Base-by-base conservation (phyloP, 2,329 filamentous ascomycete species). In the Xylariaceae sp. region DNA sequence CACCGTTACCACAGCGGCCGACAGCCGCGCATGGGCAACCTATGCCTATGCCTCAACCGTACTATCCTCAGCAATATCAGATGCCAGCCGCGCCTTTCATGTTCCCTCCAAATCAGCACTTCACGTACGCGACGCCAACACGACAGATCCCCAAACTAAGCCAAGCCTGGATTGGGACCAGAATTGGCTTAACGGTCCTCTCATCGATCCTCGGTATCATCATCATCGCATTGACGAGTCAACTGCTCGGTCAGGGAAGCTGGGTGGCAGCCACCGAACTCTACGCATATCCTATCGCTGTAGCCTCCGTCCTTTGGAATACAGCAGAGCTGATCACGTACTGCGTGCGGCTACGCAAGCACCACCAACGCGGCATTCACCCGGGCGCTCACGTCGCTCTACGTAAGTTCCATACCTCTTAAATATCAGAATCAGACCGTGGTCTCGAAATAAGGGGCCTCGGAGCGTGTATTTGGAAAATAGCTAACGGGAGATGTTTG, bases 321-420 rank as follows among this genome's bases (percentile, higher is more conserved):
- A 52, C 53, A 10, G 59, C 61, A 39, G 62, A 65, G 50, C 50
- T 66, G 12, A 60, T 64, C 49, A 65, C 62, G 2, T 64, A 57
- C 47, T 58, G 44, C 19, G 55, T 58, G 4, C 60, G 63, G 2
- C 7, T 58, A 45, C 59, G 59, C 15, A 58, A 51, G 42, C 32
- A 58, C 11, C 31, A 45, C 2, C 59, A 62, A 30, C 59, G 62
- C 11, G 63, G 62, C 11, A 64, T 66, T n/a, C 63, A 65, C 40
- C 62, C 63, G 1, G 62, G 63, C 15, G 63, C 63, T 4, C 62
- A 66, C 36, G 61, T 66, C 1, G 63, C 53, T 9, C 27, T 64
- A 44, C 59, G 22, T 27, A 27, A 27, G 22, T 27, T 5, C 22
- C 22, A 27, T 27, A 27, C 22, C 22, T 27, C 4, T 27, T 7